phyloP scores from a whole-genome alignment of 169 alveolate genomes.

The Miamiensis avidus region DNA sequence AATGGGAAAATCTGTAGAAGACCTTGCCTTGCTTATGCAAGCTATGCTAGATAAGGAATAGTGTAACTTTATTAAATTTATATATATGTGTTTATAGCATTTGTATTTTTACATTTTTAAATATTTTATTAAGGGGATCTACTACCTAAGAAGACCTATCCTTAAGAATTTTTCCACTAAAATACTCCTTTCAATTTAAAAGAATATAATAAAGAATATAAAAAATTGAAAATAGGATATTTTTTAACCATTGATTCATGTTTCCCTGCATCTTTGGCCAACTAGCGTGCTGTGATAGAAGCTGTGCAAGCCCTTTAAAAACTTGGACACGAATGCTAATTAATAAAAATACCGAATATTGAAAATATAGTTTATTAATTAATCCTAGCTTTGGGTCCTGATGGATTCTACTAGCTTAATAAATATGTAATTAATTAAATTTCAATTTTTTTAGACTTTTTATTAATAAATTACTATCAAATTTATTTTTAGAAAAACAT shows the following conservation, averaged over 20 bases:
- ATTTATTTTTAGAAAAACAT: background rate
- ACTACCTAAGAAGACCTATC: background rate
- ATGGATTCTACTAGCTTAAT: background rate
- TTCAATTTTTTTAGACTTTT: too few relatives aligned
- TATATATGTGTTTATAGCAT: too few relatives aligned
- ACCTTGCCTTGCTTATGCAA: slow-evolving; percentile 36
- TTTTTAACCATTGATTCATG: slow-evolving; percentile 11
- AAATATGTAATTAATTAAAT: background rate
- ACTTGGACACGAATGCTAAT: slow-evolving; percentile 38
- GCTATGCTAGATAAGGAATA: slow-evolving; percentile 9
- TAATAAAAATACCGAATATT: slow-evolving; percentile 14
- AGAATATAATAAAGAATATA: slow-evolving; percentile 8
- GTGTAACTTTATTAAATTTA: too few relatives aligned
- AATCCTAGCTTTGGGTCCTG: slow-evolving; percentile 1
- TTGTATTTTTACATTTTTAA: too few relatives aligned
- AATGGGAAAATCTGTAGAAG: slow-evolving; percentile 60
- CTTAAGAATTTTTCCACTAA: background rate
- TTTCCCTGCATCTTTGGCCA: slow-evolving; percentile 22
- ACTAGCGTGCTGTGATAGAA: slow-evolving; percentile 38
- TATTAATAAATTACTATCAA: too few relatives aligned
- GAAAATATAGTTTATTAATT: background rate
- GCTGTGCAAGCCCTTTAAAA: slow-evolving; percentile 22
- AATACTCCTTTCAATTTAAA: background rate
- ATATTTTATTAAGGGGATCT: too few relatives aligned
- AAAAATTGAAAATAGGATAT: slow-evolving; percentile 51